Base-by-base conservation (phyloP, 768 basidiomycete genomes). In the Leccinum boreale region DNA sequence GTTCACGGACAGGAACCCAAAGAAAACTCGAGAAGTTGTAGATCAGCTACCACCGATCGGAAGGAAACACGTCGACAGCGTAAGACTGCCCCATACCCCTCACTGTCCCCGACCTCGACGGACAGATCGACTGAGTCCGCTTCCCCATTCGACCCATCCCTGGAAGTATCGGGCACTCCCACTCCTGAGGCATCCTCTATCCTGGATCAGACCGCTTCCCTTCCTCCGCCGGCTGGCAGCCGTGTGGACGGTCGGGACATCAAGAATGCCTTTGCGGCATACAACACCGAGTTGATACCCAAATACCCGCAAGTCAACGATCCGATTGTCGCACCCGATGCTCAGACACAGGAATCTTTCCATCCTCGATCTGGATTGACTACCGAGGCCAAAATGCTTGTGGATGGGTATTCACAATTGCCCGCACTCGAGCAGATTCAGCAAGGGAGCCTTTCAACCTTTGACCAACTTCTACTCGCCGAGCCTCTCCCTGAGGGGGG, bases 1-100 rank as follows among this genome's bases (percentile, higher is more conserved):
- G 21, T 42, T 4, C 69, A 71, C 5, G 64, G 52, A 3, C 60
- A 71, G 19, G 49, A 50, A 21, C 67, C 64, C 1, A 67, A 61
- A 11, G 23, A 21, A 9, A 28, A 10, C 11, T 42, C 53, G 11
- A 11, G 4, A 15, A 28, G 3, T 7, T 36, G 29, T 17, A 36
- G 35, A 36, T 31, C 35, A 8, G 24, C 50, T 1, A 24, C 46
- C 12, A 15, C 4, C 14, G 3, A 26, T 5, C 47, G 52, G 7
- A 55, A 21, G 19, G 50, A 31, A 44, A 28, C 47, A 4, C 57
- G 59, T 50, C 55, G 15, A 1, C 50, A 21, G n/a, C 47, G 49
- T 21, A 56, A 42, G 24, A 14, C 24, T 2, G 28, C 54, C 1
- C 65, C 65, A 0, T 67, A 65, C 21, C 23, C 45, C 3, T 19